Evolutionary conservation across 495 filamentous ascomycete genomes (phyloP), one percentile per base, ranked within the genome.

Genomic region (Penicillium malachiteum): DNA sequence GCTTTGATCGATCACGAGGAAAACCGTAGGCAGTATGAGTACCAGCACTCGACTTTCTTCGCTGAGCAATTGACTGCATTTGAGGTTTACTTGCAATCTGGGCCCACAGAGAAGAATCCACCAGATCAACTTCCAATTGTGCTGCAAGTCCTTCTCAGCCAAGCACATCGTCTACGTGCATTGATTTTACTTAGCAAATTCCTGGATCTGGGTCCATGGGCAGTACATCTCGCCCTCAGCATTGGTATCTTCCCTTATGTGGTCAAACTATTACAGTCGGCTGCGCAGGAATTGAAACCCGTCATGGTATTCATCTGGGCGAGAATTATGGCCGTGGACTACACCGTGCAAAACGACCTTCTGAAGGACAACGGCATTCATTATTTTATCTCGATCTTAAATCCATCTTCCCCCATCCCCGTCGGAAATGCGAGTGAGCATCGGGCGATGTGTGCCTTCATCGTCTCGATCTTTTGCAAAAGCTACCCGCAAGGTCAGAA

Each of bases 291-390:
- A 68, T 75, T 99, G 47, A 97, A 97, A 65, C 92, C 94, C 1
- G 92, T 97, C 26, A 97, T 99, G 93, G 92, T 99, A 16, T 99
- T 97, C 72, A 99, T 99, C 56, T 99, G 94, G 94, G 91, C 95
- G 10, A 83, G 94, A 48, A 92, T 99, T 37, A 85, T 99, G 59
- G 94, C 94, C 38, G 95, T 99, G 16, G 94, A 97, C 60, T 84
- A 92, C 55, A 88, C 88, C 9, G 96, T 94, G 64, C 94, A 99
- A 68, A 82, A 83, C 38, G 94, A 97, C 67, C 75, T 99, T 3
- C 80, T 99, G 52, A 96, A 96, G 70, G 94, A 99, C 65, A 96
- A 90, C 62, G 93, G 94, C 2, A 97, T 96, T 63, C 89, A 89
- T 54, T 99, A 99, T 68, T 99, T 99, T 70, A 88, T 94, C 38